These are phyloP conservation scores for Backusella tarrabulga DNA, from an alignment of 192 early-diverging fungal genomes.

Conservation along the genomic window DNA sequence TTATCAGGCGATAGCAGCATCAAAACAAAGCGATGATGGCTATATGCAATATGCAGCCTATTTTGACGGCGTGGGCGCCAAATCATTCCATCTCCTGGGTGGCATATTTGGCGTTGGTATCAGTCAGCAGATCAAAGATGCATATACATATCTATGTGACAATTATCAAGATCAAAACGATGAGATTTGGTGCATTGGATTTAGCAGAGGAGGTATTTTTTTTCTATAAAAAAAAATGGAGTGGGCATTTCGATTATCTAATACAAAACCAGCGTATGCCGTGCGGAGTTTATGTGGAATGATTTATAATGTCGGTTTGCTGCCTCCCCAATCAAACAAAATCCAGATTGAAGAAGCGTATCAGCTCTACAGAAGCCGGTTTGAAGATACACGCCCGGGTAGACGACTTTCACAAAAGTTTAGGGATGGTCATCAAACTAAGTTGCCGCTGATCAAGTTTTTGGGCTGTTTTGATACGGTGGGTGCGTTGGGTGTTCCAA, in stretches of 20 bases:
- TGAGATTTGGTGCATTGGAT: constrained; percentile 23
- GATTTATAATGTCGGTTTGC: constrained; percentile 27
- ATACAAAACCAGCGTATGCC: constrained; percentile 14
- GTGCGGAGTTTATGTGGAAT: constrained; percentile 22
- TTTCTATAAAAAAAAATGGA: background rate
- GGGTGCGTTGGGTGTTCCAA: constrained; percentile 15
- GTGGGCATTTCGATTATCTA: background rate
- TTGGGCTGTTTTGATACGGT: constrained; percentile 29
- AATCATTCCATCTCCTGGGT: background rate
- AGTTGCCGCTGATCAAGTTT: constrained; percentile 15
- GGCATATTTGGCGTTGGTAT: constrained; percentile 20
- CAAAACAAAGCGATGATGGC: background rate
- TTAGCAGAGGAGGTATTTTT: constrained; percentile 25
- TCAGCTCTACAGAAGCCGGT: constrained; percentile 7
- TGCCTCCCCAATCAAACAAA: background rate
- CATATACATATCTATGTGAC: constrained; percentile 9
- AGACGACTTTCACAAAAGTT: background rate
- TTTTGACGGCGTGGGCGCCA: constrained; percentile 19
- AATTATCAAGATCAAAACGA: constrained; percentile 12
- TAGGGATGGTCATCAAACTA: background rate
- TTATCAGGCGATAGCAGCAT: background rate
- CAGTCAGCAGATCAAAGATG: constrained; percentile 12
- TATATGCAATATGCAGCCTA: constrained; percentile 10
- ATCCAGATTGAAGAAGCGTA: constrained; percentile 6
- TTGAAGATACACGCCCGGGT: background rate